Base-by-base conservation (phyloP, 805 yeast genomes). In the Saccharomycopsis oosterbeekiorum region DNA sequence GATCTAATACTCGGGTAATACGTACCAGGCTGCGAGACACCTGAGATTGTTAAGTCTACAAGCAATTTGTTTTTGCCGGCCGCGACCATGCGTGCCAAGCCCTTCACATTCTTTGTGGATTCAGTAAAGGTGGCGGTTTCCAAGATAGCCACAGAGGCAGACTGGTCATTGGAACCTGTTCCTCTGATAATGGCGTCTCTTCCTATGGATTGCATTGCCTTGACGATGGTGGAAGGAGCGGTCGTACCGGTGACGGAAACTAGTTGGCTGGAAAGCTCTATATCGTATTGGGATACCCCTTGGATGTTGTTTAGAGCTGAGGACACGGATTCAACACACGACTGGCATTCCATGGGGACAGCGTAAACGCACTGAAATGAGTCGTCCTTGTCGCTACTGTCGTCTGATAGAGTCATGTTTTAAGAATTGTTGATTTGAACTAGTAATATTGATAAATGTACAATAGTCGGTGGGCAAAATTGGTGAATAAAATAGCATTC, bases 171-270 rank as follows among this genome's bases (percentile, higher is more conserved):
- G 61, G 77, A 79, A 2, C 97, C 97, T 0, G 97, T 84, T 6
- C 98, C 98, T 63, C 98, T 78, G 26, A 93, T 86, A 65, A 93
- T 89, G 2, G 97, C 97, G 69, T 93, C 97, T 65, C 84, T 82
- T 1, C 97, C 97, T 2, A 85, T 84, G 1, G 69, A 69, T 70
- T 87, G 92, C 61, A 93, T 81, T 0, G 88, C 81, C 58, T 75
- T 74, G 43, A 91, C 84, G 43, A 92, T 81, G 14, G 71, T 73
- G 1, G 96, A 88, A 1, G 98, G 98, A 4, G 97, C 84, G 2
- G 81, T 77, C 0, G 80, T 70, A 2, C 97, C 96, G 1, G 83
- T 58, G 2, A 92, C 86, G 1, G 83, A 76, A 42, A 91, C 91
- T 39, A 83, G 74, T 68, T 89, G 83, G 11, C 79, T 72, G 8